Conservation (phyloP, 169 alveolate species). For the Cryptosporidium sp. region DNA sequence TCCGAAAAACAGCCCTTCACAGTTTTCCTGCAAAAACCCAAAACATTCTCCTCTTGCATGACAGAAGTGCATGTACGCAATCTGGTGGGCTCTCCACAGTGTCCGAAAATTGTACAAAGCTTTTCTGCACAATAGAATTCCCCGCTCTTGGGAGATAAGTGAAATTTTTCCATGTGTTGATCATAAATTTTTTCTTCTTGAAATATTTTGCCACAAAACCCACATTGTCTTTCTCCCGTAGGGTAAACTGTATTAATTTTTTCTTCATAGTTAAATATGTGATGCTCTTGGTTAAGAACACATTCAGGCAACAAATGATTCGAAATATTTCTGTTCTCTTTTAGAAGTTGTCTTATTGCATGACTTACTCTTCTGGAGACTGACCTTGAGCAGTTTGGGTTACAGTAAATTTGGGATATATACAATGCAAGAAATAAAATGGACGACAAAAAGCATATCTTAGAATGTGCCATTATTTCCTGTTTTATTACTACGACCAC, state of each 20-base stretch:
- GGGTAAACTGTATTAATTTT: slow-evolving; percentile 13
- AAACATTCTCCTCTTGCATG: neutral
- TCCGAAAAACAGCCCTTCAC: slow-evolving; percentile 16
- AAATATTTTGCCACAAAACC: slow-evolving; percentile 8
- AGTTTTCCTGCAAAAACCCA: neutral
- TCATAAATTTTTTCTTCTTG: slow-evolving; percentile 16
- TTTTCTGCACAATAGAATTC: slow-evolving; percentile 32
- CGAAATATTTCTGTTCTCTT: neutral
- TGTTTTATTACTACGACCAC: neutral
- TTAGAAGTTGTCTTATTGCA: neutral
- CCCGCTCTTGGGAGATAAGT: neutral
- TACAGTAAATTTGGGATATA: neutral
- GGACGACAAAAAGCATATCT: neutral
- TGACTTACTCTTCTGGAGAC: slow-evolving; percentile 39
- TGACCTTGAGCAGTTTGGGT: slow-evolving; percentile 7
- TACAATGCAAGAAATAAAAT: neutral
- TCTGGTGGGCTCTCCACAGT: slow-evolving; percentile 8
- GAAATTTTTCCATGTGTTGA: slow-evolving; percentile 20
- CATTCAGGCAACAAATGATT: slow-evolving; percentile 3
- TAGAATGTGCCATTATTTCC: neutral
- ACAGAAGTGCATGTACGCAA: neutral
- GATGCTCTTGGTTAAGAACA: neutral
- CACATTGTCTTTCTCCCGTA: slow-evolving; percentile 37
- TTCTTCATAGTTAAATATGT: slow-evolving; percentile 20
- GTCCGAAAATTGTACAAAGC: slow-evolving; percentile 18